These are phyloP conservation scores for Beauveria brongniartii DNA, from an alignment of 2,329 filamentous ascomycete genomes.

Conservation along the genomic window DNA sequence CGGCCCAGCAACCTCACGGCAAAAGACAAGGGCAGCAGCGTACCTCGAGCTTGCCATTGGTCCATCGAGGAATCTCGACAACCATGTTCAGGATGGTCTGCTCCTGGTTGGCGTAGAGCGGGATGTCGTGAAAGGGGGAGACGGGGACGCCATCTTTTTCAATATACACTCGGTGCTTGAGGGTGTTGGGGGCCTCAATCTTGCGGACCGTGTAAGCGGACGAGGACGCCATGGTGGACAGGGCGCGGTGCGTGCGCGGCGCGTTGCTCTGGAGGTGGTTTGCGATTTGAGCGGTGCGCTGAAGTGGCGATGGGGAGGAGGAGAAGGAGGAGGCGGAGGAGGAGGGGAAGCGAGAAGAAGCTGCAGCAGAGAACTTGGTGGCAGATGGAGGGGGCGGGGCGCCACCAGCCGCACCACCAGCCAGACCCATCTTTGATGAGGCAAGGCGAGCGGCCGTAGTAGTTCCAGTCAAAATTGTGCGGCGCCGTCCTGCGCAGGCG, in stretches of 20 bases:
- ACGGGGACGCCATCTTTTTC: conserved; percentile 93
- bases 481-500: background rate
- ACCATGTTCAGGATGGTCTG: conserved; percentile 98
- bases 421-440: conserved; percentile 17
- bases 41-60: conserved; percentile 99
- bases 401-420: conserved; percentile 8
- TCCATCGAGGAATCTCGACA: conserved; percentile 99
- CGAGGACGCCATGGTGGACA: conserved; percentile 46
- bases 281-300: conserved; percentile 46
- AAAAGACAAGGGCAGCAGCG: conserved; percentile 22
- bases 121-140: conserved; percentile 97
- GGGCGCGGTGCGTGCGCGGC: conserved; percentile 17
- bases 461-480: background rate
- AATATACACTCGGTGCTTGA: conserved; percentile 95
- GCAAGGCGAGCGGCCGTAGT: background rate
- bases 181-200: conserved; percentile 80
- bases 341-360: conserved; percentile 16
- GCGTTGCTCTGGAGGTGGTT: conserved; percentile 40
- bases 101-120: conserved; percentile 93
- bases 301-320: conserved; percentile 38
- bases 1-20: background rate
- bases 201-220: conserved; percentile 72
- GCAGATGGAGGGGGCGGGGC: conserved; percentile 32
- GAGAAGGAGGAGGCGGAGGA: conserved; percentile 16
- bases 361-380: conserved; percentile 11